Base-by-base conservation (phyloP, 2,329 filamentous ascomycete genomes). In the Allantophomopsis lycopodina region DNA sequence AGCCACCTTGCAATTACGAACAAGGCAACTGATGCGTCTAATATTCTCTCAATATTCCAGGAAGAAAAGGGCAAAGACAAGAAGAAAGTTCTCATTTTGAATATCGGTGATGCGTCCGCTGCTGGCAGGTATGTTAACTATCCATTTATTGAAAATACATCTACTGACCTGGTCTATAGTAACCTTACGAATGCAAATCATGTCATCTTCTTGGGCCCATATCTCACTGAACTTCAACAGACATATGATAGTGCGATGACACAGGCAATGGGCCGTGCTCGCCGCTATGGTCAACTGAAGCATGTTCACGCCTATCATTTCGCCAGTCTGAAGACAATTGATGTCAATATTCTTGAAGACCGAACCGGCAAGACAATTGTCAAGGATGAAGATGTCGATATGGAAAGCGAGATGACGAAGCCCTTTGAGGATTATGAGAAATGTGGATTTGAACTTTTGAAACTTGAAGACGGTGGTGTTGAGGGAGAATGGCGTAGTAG, bases 101-200 rank as follows among this genome's bases (percentile, higher is more conserved):
- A 73, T 41, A 58, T 76, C 2, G 65, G 64, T 1, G 65, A 66
- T 44, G 70, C 71, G 28, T 69, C 70, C 39, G 71, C 76, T 2
- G 67, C 76, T 23, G 78, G 78, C 38, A 55, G 69, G 71, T 73
- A 61, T 66, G 68, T 63, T 34, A 20, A 23, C 37, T 17, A 17
- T 21, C 28, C 31, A 20, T 21, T 30, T 30, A 14, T 15, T 17
- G 31, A 11, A 10, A 32, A n/a, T 40, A 8, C 23, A 28, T 28
- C 37, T 28, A 8, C 33, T 35, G 16, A 39, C 20, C 16, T 37
- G 17, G 43, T 34, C 40, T 45, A 41, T 40, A 74, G 69, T 8
- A 82, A 83, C 45, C 55, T 83, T 2, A 71, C 74, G 36, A 66
- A 65, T 32, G 75, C 76, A 1, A 80, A 79, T 44, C 74, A 82